Conservation (phyloP, 768 basidiomycete genomes). For the Pholiota molesta region DNA sequence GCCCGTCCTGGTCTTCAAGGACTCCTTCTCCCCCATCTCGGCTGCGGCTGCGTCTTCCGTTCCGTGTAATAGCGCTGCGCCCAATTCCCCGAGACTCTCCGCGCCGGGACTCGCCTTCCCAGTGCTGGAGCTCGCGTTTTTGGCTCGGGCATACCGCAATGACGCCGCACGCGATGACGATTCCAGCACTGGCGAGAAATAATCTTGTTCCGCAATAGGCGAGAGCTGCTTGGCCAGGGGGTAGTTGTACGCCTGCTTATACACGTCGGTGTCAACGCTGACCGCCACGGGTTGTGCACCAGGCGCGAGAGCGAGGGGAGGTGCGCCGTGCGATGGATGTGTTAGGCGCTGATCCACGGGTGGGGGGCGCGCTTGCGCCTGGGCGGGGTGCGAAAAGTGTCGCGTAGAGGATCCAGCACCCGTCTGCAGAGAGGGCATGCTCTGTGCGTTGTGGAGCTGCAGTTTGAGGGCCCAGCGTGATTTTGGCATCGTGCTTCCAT, state of each 20-base stretch:
- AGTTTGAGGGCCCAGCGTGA: slow-evolving; percentile 26
- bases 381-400: background rate
- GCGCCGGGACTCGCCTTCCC: slow-evolving; percentile 20
- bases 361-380: background rate
- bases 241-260: slow-evolving; percentile 38
- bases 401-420: background rate
- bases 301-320: slow-evolving; percentile 1
- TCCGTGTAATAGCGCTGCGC: slow-evolving; percentile 13
- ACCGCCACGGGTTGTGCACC: slow-evolving; percentile 13
- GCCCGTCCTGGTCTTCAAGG: slow-evolving; percentile 18
- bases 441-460: slow-evolving; percentile 20
- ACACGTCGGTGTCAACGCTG: slow-evolving; percentile 34
- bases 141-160: slow-evolving; percentile 17
- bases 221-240: slow-evolving; percentile 57
- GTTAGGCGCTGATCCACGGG: background rate
- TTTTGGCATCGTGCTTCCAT: slow-evolving; percentile 21
- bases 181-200: slow-evolving; percentile 47
- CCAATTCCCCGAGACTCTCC: slow-evolving; percentile 11
- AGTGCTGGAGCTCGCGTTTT: slow-evolving; percentile 7
- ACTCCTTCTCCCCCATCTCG: slow-evolving; percentile 18
- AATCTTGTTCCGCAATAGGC: slow-evolving; percentile 69
- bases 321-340: slow-evolving; percentile 2
- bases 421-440: slow-evolving; percentile 8
- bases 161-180: slow-evolving; percentile 20
- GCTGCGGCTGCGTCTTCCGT: slow-evolving; percentile 12